A percentile compares a stretch with the other conserved stretches of the same genome.
Conservation (phyloP, 2,329 filamentous ascomycete species). For the Hypoxylon sp. region DNA sequence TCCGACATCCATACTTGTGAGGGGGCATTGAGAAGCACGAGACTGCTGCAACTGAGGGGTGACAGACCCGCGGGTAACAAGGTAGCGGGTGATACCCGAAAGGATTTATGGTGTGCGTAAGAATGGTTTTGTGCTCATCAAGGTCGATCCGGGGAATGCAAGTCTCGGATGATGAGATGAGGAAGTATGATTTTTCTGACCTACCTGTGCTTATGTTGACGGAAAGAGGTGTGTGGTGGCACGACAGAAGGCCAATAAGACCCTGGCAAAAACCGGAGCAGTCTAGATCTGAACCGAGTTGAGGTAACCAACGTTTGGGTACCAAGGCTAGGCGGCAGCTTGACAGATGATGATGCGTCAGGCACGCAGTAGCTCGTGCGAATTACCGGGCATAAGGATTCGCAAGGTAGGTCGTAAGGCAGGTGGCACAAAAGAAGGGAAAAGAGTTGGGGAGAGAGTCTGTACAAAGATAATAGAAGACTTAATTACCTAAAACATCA, state of each 20-base stretch:
- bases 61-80: slow-evolving; percentile 3
- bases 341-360: slow-evolving; percentile 36
- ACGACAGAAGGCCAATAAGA: slow-evolving; percentile 38
- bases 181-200: slow-evolving; percentile 45
- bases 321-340: slow-evolving; percentile 38
- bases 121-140: slow-evolving; percentile 35
- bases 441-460: background rate
- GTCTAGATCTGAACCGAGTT: slow-evolving; percentile 38
- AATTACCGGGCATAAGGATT: slow-evolving; percentile 22
- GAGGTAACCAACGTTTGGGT: slow-evolving; percentile 34
- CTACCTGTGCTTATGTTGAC: slow-evolving; percentile 44
- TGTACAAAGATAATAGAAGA: slow-evolving; percentile 7
- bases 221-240: slow-evolving; percentile 30
- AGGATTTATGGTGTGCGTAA: slow-evolving; percentile 28
- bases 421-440: slow-evolving; percentile 5
- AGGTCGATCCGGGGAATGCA: slow-evolving; percentile 45
- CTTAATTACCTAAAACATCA: background rate
- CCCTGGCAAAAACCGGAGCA: slow-evolving; percentile 35
- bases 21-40: slow-evolving; percentile 21
- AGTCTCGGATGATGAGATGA: slow-evolving; percentile 36
- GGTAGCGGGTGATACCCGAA: slow-evolving; percentile 23
- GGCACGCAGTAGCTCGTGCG: slow-evolving; percentile 30
- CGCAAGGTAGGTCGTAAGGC: background rate
- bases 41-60: slow-evolving; percentile 24
- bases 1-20: slow-evolving; percentile 19